Evolutionary conservation across 441 rosid species (phyloP).

Genomic region (Erysimum cheiri): DNA sequence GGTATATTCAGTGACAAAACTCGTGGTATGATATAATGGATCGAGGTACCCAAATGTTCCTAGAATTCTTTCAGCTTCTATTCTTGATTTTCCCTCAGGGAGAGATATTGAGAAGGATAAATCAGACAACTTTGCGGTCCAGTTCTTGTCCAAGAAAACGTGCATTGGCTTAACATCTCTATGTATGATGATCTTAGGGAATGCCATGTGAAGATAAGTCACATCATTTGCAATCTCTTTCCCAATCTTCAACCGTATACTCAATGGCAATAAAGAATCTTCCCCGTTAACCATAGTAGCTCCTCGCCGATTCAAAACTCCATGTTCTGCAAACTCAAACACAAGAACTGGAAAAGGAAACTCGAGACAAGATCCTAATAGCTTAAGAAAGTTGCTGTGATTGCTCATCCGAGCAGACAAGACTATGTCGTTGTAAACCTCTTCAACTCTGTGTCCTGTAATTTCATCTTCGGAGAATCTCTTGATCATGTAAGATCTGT

Average conservation of each 20-base stretch:
- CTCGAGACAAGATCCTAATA: conserved; percentile 51
- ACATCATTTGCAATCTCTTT: conserved; percentile 27
- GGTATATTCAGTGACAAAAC: conserved; percentile 1
- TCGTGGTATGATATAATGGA: background rate
- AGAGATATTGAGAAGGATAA: background rate
- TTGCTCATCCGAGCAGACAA: conserved; percentile 41
- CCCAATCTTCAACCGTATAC: background rate
- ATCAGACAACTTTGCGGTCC: conserved; percentile 28
- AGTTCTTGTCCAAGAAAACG: conserved; percentile 30
- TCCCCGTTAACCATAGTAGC: background rate
- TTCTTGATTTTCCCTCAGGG: conserved; percentile 2
- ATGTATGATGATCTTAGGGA: conserved; percentile 20
- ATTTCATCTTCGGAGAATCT: background rate
- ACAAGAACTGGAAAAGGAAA: conserved; percentile 39
- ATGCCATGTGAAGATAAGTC: conserved; percentile 26
- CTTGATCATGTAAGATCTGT: conserved; percentile 19
- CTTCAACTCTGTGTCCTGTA: background rate
- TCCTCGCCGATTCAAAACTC: conserved; percentile 26
- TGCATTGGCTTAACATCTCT: conserved; percentile 18
- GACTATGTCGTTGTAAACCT: conserved; percentile 32
- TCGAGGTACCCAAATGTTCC: background rate
- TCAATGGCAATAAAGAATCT: background rate
- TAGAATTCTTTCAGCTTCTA: background rate
- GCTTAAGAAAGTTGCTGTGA: conserved; percentile 47
- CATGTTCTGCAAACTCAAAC: conserved; percentile 38